Evolutionary conservation across 2,329 filamentous ascomycete genomes (phyloP).

Genomic region (Dactylellina cionopaga): DNA sequence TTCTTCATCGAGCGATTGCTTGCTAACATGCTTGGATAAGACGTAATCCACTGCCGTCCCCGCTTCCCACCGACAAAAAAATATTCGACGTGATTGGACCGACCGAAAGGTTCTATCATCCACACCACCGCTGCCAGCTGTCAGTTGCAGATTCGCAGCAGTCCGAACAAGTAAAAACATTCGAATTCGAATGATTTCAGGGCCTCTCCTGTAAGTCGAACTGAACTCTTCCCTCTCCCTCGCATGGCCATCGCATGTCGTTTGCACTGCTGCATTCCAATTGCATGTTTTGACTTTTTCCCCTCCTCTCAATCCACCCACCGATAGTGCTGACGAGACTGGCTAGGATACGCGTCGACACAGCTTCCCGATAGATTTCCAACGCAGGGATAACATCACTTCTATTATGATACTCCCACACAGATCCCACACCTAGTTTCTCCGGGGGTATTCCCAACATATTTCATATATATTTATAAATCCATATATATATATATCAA

Average conservation of each 20-base stretch:
- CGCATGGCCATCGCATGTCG: constrained; percentile 7
- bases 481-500: neutral
- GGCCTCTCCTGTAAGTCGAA: too few species aligned
- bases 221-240: too few species aligned
- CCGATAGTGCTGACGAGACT: neutral
- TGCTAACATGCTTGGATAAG: too few species aligned
- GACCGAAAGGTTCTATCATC: neutral
- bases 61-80: neutral
- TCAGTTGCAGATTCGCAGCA: constrained; percentile 4
- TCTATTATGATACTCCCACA: constrained; percentile 14
- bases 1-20: too few species aligned
- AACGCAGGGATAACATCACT: too few species aligned
- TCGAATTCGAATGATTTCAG: too few species aligned
- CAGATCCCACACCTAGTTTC: neutral
- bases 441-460: too few species aligned
- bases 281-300: neutral
- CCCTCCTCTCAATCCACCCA: neutral
- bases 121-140: constrained; percentile 21
- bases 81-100: constrained; percentile 19
- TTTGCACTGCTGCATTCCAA: neutral
- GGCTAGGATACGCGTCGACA: constrained; percentile 15
- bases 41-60: too few species aligned
- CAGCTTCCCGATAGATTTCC: too few species aligned
- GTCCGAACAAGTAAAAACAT: too few species aligned
- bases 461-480: neutral